These are phyloP conservation scores for Penicillium mononematosum DNA, from an alignment of 495 filamentous ascomycete genomes.

Conservation along the genomic window DNA sequence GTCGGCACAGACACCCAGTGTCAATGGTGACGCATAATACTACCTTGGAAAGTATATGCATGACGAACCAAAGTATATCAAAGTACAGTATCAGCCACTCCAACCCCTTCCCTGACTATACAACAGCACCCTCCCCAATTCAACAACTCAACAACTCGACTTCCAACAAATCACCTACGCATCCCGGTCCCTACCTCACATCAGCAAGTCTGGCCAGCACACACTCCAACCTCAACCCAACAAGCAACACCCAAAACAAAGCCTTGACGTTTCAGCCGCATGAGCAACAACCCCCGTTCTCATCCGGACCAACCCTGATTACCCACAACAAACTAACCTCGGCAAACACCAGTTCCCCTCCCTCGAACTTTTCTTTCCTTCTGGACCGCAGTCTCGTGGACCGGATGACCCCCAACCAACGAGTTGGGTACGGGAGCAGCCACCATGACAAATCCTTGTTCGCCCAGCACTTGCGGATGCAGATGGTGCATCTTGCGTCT, in stretches of 20 bases:
- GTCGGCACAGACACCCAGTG: neutral
- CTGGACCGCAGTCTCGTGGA: constrained; percentile 15
- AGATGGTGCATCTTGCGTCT: neutral
- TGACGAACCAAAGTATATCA: neutral
- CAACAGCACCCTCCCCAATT: neutral
- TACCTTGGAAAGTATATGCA: constrained; percentile 4
- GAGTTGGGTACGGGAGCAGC: constrained; percentile 6
- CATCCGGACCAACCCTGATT: constrained; percentile 8
- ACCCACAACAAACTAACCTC: constrained; percentile 1
- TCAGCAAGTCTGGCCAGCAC: neutral
- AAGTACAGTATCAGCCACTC: constrained; percentile 2
- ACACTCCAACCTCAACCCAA: neutral
- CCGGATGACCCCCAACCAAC: constrained; percentile 10
- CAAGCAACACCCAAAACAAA: neutral
- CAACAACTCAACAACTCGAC: neutral
- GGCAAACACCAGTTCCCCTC: constrained; percentile 4
- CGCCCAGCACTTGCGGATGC: neutral
- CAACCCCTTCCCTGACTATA: neutral
- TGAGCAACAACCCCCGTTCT: constrained; percentile 2
- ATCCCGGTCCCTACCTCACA: neutral
- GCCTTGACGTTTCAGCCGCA: constrained; percentile 10
- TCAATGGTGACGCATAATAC: neutral
- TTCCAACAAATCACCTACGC: neutral
- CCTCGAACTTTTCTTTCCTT: constrained; percentile 1
- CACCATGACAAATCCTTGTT: constrained; percentile 4